Base-by-base conservation (phyloP, 2,329 filamentous ascomycete species). In the Grosmannia clavigera region DNA sequence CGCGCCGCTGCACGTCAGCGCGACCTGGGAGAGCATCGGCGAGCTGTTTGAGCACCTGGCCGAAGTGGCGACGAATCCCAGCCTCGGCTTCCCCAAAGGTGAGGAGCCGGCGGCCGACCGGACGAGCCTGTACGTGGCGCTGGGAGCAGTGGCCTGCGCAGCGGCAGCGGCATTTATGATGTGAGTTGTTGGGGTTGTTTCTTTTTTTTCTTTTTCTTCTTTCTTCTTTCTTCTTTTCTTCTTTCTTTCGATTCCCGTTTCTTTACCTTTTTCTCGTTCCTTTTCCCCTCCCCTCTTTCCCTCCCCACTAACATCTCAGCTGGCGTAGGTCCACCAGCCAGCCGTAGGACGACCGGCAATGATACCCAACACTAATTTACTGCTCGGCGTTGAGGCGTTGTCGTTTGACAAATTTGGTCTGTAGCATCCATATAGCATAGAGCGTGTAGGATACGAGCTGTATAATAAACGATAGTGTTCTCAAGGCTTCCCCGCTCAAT, bases 31-130 rank as follows among this genome's bases (percentile, higher is more conserved):
- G 68, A 95, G 89, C 67, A 96, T 97, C 66, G 88, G 87, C 64
- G 94, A 99, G 73, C 81, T 97, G 43, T 99, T 97, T 72, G 90
- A 96, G 29, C 86, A 83, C 43, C 81, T 97, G 60, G 94, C 94
- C 7, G 94, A 97, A 73, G 88, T 90, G 50, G 92, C 92, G 6
- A 94, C 92, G 53, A 91, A 91, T 68, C 94, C 94, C 0, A 91
- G 86, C 66, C 88, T 85, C 0, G 92, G 87, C 0, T 96, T 95
- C 67, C 92, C 94, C 0, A 94, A 92, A 73, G 88, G 82, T 59
- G 90, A 96, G 64, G 92, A 96, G 67, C 90, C 94, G 59, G 81
- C 84, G 1, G 84, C 87, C 5, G 92, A 96, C 72, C 83, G 89
- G 66, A 90, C 91, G 63, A 86, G 88, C 63, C 77, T 96, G 68